These are phyloP conservation scores for Cyclocybe cylindracea DNA, from an alignment of 768 basidiomycete species.

Conservation along the genomic window DNA sequence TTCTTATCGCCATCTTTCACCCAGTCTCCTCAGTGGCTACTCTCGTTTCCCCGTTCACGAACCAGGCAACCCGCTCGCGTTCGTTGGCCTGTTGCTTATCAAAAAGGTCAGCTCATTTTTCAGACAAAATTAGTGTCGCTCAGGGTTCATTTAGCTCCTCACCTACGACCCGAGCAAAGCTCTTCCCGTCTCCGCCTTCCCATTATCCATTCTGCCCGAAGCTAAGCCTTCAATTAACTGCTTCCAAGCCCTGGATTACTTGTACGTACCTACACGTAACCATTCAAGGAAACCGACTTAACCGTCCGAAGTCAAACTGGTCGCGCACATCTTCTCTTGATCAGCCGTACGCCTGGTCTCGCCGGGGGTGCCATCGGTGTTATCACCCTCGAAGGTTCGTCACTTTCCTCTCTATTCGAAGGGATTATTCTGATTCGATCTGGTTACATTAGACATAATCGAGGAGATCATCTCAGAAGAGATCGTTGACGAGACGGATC, in stretches of 20 bases:
- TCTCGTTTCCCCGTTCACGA: conserved; percentile 91
- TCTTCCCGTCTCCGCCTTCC: conserved; percentile 73
- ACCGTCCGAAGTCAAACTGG: conserved; percentile 66
- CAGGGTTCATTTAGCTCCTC: conserved; percentile 57
- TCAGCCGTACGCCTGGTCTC: conserved; percentile 81
- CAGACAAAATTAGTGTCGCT: neutral
- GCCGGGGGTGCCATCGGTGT: conserved; percentile 89
- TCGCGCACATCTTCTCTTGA: conserved; percentile 85
- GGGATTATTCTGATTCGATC: neutral
- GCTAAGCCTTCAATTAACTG: conserved; percentile 87
- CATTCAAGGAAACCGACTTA: too few species aligned
- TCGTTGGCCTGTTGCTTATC: conserved; percentile 80
- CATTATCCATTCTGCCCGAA: conserved; percentile 85
- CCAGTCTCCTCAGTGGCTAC: conserved; percentile 77
- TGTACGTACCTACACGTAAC: conserved; percentile 43
- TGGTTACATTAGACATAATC: conserved; percentile 58
- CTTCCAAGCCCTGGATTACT: conserved; percentile 94
- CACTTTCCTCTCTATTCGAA: neutral
- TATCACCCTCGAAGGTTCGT: conserved; percentile 79
- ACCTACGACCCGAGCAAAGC: conserved; percentile 85
- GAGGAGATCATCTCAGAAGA: conserved; percentile 97
- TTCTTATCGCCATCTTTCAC: neutral
- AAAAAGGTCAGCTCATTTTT: conserved; percentile 58
- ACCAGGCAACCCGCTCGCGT: conserved; percentile 64
- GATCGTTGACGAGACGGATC: conserved; percentile 94